Base-by-base conservation (phyloP, 1,139 yeast species). In the Pichia cactophila region DNA sequence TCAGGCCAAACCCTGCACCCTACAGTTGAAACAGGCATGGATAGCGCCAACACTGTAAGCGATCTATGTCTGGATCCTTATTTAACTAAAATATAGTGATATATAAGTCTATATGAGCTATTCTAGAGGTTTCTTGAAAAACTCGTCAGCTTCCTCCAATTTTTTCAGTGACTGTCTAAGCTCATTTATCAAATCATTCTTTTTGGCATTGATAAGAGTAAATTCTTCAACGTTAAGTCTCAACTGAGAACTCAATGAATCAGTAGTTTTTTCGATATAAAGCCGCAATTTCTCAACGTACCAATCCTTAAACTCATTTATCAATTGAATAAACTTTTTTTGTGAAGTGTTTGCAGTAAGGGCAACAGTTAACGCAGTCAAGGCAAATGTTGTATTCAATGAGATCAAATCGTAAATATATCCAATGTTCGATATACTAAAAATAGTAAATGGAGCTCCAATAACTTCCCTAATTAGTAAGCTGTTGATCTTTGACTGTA, bases 321-420 rank as follows among this genome's bases (percentile, higher is more conserved):
- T 50, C 2, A 49, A 49, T 26, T 47, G 33, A 26, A 49, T 50
- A 10, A 59, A 54, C 11, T 52, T 53, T 44, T 57, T 59, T 40
- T 63, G 61, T 31, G 65, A 56, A 29, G 54, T 55, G 48, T 61
- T 63, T 9, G 62, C 53, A 14, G 66, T 52, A 2, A 64, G 31
- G 2, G 61, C 65, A 35, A 60, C 42, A 44, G 64, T 60, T 23
- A 66, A 58, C 9, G 57, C 56, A 16, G 63, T 52, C 6, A 65
- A 36, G 1, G 69, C 66, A 45, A 58, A 46, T 2, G 58, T 56
- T 1, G 64, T 55, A 48, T 66, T 63, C 45, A 66, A 45, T 11
- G 62, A 57, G 37, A 65, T 55, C 38, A 57, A 55, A 52, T 59
- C 61, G 42, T 61, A 53, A 14, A 64, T 53, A 47, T 62, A 58